Conservation (phyloP, 176 grass and related monocot genomes). For the Paspalum vaginatum region DNA sequence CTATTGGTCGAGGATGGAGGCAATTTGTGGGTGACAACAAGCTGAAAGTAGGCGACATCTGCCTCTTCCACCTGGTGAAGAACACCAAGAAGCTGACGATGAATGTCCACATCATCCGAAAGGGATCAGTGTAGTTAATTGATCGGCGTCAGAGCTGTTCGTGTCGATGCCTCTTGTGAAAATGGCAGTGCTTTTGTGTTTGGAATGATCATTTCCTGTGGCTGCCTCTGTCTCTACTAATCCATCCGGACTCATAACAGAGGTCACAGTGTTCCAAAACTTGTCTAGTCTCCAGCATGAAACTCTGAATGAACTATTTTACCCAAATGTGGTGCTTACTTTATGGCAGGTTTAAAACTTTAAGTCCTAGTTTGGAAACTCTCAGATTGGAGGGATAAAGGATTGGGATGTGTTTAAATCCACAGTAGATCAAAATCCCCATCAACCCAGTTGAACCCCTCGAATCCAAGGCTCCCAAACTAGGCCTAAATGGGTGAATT, state of each 20-base stretch:
- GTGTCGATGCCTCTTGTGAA: neutral
- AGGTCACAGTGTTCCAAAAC: neutral
- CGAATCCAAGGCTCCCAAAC: no score
- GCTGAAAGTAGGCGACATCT: constrained; percentile 38
- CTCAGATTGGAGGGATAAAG: no score
- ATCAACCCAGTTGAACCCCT: no score
- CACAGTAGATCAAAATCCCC: no score
- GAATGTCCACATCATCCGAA: constrained; percentile 46
- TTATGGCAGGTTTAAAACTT: neutral
- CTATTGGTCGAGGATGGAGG: constrained; percentile 35
- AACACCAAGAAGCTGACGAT: constrained; percentile 37
- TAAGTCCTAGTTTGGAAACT: no score
- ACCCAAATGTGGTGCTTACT: neutral
- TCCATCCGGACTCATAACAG: neutral
- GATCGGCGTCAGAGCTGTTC: neutral
- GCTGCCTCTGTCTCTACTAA: neutral
- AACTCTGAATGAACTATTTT: neutral
- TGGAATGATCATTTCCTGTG: neutral
- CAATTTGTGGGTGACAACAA: constrained; percentile 49
- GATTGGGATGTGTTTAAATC: no score
- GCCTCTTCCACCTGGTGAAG: constrained; percentile 51
- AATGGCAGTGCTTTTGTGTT: neutral
- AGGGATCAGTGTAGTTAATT: neutral
- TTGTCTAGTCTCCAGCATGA: neutral
- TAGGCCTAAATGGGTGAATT: no score